Evolutionary conservation across 192 early-diverging fungal species (phyloP).

Genomic region (Obelidium mucronatum): DNA sequence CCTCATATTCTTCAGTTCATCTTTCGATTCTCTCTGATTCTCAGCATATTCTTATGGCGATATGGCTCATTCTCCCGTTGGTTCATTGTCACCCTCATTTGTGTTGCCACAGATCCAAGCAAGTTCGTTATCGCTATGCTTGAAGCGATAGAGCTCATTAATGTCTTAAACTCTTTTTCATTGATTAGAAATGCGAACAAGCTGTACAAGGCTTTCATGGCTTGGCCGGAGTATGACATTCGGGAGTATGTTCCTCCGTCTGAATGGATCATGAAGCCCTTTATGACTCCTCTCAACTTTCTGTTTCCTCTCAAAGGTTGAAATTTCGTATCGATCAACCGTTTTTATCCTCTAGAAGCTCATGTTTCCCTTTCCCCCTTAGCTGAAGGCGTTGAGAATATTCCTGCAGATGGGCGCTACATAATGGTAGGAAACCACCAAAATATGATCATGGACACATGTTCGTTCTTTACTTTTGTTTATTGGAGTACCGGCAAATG

Average conservation of each 20-base stretch:
- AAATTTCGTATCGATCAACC: not conserved
- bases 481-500: conserved; percentile 20
- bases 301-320: not conserved
- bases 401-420: not conserved
- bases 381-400: not conserved
- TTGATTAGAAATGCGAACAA: not conserved
- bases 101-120: not conserved
- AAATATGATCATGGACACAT: conserved; percentile 24
- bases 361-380: not conserved
- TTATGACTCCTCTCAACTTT: not conserved
- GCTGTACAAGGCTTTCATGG: not conserved
- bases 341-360: not conserved
- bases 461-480: conserved; percentile 20
- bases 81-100: not conserved
- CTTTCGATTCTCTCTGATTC: not conserved
- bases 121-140: not conserved
- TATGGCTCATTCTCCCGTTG: not conserved
- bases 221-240: conserved; percentile 10
- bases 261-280: not conserved
- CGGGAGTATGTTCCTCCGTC: not conserved
- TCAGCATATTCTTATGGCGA: not conserved
- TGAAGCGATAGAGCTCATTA: not conserved
- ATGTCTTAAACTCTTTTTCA: not conserved
- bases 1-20: no score
- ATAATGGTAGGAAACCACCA: conserved; percentile 42